A percentile compares a stretch with the other conserved stretches of the same genome.
Evolutionary conservation across 176 grass and related monocot species (phyloP).

Genomic region (Musa acuminata): DNA sequence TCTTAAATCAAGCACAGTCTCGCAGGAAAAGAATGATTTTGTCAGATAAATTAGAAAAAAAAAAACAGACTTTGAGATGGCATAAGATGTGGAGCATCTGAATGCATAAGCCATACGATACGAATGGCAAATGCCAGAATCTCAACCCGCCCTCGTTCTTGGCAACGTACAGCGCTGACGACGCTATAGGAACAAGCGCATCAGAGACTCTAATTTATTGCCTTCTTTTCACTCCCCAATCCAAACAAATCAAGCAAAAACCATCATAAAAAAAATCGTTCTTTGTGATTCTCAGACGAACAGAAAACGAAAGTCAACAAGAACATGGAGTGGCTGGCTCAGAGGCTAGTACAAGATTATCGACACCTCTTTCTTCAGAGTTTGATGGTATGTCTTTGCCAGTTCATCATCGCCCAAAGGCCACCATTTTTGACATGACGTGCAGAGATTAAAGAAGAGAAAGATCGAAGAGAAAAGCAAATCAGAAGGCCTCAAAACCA

Average conservation of each 20-base stretch:
- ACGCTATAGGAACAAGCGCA: constrained; percentile 60
- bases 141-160: constrained; percentile 28
- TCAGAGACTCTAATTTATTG: constrained; percentile 99
- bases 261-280: not conserved
- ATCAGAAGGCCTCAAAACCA: too few species aligned
- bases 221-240: constrained; percentile 12
- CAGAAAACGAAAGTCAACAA: not conserved
- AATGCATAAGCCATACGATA: constrained; percentile 42
- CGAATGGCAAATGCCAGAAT: constrained; percentile 47
- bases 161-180: constrained; percentile 94
- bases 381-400: constrained; percentile 13
- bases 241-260: not conserved
- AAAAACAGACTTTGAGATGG: not conserved
- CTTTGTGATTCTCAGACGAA: not conserved
- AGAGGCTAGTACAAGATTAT: not conserved
- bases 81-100: constrained; percentile 17
- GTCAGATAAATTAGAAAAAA: too few species aligned
- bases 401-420: not conserved
- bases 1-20: too few species aligned
- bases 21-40: too few species aligned
- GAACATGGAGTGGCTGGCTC: not conserved
- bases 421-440: not conserved
- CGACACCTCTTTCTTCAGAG: not conserved
- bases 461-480: too few species aligned
- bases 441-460: too few species aligned